These are phyloP conservation scores for Gyromitra esculenta DNA, from an alignment of 2,329 filamentous ascomycete species.

Conservation along the genomic window DNA sequence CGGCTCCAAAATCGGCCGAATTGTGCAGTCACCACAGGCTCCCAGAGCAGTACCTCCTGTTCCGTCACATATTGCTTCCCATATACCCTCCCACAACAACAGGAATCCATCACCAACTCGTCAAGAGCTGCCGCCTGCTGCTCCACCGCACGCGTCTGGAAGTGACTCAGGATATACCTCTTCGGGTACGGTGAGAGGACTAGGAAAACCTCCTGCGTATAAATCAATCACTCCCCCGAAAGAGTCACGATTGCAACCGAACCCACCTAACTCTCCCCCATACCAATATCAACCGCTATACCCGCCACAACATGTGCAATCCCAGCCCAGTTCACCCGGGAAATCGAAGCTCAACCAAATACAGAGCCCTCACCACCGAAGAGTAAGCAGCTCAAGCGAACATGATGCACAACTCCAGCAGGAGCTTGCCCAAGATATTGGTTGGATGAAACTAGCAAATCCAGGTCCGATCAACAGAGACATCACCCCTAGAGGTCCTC, in stretches of 20 bases:
- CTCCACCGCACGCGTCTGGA: constrained; percentile 50
- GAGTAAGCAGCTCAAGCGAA: constrained; percentile 61
- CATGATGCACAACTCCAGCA: constrained; percentile 71
- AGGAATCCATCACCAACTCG: constrained; percentile 48
- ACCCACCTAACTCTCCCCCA: constrained; percentile 33
- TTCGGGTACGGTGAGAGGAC: constrained; percentile 52
- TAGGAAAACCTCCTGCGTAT: constrained; percentile 50
- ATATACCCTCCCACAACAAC: constrained; percentile 29
- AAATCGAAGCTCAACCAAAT: constrained; percentile 63
- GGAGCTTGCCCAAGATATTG: constrained; percentile 72
- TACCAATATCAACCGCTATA: constrained; percentile 53
- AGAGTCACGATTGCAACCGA: constrained; percentile 41
- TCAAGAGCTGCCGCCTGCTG: constrained; percentile 48
- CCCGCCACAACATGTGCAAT: constrained; percentile 63
- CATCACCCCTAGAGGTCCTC: constrained; percentile 45
- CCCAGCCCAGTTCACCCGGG: constrained; percentile 64
- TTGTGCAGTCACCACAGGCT: constrained; percentile 44
- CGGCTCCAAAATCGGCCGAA: constrained; percentile 42
- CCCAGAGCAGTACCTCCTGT: constrained; percentile 48
- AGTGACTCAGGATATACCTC: constrained; percentile 55
- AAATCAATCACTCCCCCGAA: constrained; percentile 46
- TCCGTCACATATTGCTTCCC: constrained; percentile 31
- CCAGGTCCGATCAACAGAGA: constrained; percentile 38
- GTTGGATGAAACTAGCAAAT: constrained; percentile 66
- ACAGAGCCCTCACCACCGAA: constrained; percentile 46